Evolutionary conservation across 2,329 filamentous ascomycete species (phyloP), one percentile per base, ranked within the genome.

Genomic region (Apiospora rasikravindrae): DNA sequence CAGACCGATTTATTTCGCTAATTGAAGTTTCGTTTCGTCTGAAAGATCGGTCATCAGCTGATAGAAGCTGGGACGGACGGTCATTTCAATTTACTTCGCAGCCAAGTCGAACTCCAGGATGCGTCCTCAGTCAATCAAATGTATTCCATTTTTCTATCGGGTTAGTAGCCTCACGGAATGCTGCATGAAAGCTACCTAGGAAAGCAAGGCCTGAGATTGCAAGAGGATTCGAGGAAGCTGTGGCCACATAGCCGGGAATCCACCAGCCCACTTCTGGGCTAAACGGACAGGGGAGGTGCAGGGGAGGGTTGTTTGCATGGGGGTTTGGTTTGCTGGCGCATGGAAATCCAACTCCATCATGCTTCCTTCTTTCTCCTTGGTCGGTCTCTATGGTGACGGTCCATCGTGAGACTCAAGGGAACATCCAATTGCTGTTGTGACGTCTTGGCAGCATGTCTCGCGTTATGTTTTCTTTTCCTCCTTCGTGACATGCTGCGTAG

Each of bases 311-410:
- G 7, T 61, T 37, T 33, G 53, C 53, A 61, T 61, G 29, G 53
- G 51, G 53, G 53, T 37, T 61, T 61, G 53, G 53, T 61, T 64
- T 40, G 57, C 57, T 37, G 57, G 33, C 22, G n/a, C 53, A n/a
- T 61, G 29, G 53, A 19, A 61, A 61, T 37, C 57, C 57, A 64
- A 61, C 53, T 37, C 53, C 53, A 61, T 61, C 53, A 37, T 37
- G 53, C 22, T 64, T 64, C 57, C 16, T 64, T 40, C 53, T n/a
- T 37, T 37, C 57, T 40, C 22, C 53, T 37, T 61, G 53, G 57
- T 40, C 33, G 19, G 66, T 68, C 66, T 68, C 40, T 47, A 68
- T 47, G 44, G 66, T 68, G 66, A 68, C 66, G 66, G 42, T 16
- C 26, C 40, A 68, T 68, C 66, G 66, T 45, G 66, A 68, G 66